Conservation (phyloP, 495 filamentous ascomycete genomes). For the Bathelium albidoporum region DNA sequence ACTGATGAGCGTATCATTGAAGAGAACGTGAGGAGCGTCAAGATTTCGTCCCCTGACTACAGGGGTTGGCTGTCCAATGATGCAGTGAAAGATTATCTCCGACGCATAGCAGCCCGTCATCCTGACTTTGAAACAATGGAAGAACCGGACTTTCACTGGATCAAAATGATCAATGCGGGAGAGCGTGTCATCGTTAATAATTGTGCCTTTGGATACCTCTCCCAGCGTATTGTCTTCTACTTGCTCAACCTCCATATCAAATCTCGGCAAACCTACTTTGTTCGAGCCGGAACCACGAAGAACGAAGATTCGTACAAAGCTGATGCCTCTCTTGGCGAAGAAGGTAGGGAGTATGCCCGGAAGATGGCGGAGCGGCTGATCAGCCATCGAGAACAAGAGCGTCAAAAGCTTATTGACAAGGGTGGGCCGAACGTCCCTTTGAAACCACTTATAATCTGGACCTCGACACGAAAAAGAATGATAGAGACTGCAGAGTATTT, state of each 20-base stretch:
- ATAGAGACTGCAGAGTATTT: constrained; percentile 84
- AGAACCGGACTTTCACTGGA: constrained; percentile 84
- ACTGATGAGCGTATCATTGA: constrained; percentile 88
- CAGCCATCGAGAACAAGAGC: constrained; percentile 70
- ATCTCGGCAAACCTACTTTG: constrained; percentile 86
- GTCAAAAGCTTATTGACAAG: constrained; percentile 52
- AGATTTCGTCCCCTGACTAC: constrained; percentile 98
- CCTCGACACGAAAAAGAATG: constrained; percentile 79
- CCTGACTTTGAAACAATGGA: constrained; percentile 96
- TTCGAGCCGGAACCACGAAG: constrained; percentile 58
- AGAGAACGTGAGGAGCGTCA: constrained; percentile 94
- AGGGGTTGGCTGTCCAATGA: constrained; percentile 82
- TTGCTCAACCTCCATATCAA: constrained; percentile 96
- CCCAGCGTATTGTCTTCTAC: constrained; percentile 94
- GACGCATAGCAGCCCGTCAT: constrained; percentile 80
- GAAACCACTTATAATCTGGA: constrained; percentile 85
- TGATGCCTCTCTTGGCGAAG: constrained; percentile 70
- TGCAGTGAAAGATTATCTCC: constrained; percentile 82
- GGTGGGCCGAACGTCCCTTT: constrained; percentile 58
- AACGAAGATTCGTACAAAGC: constrained; percentile 84
- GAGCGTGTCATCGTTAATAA: constrained; percentile 87
- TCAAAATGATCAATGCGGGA: constrained; percentile 99
- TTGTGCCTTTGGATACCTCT: constrained; percentile 87
- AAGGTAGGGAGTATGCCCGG: constrained; percentile 74
- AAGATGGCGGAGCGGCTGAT: constrained; percentile 80